Evolutionary conservation across 1,139 yeast species (phyloP).

Genomic region (Saccharomyces hybrid): DNA sequence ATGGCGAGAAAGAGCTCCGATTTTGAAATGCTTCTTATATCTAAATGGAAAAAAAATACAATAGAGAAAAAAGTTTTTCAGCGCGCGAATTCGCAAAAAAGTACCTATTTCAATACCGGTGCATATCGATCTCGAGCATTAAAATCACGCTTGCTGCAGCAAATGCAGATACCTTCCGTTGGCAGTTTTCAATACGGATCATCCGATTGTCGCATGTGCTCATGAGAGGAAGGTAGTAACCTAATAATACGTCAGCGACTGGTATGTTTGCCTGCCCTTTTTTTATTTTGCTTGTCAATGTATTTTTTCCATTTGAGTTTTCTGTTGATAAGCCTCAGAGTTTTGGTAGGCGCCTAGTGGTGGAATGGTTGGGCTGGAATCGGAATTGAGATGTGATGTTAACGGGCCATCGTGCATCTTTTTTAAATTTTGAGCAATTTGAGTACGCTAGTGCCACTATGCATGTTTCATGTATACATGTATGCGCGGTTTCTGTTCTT

Average conservation of each 20-base stretch:
- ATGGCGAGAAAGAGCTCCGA: not conserved
- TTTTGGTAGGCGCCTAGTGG: not conserved
- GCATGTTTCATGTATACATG: not conserved
- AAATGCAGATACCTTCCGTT: not conserved
- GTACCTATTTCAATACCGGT: not conserved
- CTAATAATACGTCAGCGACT: not conserved
- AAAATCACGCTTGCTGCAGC: too few species aligned
- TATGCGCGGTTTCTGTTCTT: not conserved
- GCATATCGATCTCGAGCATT: not conserved
- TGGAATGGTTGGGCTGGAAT: not conserved
- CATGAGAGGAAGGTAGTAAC: not conserved
- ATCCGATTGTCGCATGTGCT: not conserved
- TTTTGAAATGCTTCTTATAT: not conserved
- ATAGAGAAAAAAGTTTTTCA: not conserved
- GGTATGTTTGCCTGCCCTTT: not conserved
- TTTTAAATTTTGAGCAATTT: not conserved
- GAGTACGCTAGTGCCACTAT: not conserved
- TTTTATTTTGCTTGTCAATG: not conserved
- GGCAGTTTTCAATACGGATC: not conserved
- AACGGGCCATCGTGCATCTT: not conserved
- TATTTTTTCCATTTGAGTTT: not conserved
- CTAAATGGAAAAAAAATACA: not conserved
- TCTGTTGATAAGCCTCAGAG: not conserved
- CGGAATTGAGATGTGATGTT: not conserved
- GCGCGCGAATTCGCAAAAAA: not conserved